Percentiles rank a stretch among this genome's conserved stretches.
phyloP scores from a whole-genome alignment of 139 green algal species.

The Marvania coccoides region DNA sequence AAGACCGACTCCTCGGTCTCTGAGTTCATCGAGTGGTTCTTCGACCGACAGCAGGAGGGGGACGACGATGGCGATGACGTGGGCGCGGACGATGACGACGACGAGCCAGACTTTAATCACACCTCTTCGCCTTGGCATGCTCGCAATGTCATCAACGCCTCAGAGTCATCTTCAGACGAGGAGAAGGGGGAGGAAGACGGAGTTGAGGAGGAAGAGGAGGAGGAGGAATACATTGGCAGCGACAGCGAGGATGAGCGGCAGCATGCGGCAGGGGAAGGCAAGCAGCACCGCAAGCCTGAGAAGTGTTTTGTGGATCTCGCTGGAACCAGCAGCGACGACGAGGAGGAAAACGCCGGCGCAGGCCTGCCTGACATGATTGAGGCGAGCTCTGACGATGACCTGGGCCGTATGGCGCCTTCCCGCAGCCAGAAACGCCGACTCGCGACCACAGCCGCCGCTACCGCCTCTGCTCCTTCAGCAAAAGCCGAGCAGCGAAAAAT shows the following conservation, averaged over 20 bases:
- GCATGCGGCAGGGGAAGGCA: too few relatives aligned
- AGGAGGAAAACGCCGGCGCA: too few relatives aligned
- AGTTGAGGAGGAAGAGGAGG: not conserved
- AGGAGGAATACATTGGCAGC: too few relatives aligned
- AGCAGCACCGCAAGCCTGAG: too few relatives aligned
- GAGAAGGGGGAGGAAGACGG: not conserved
- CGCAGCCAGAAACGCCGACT: not conserved
- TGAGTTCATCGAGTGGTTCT: not conserved
- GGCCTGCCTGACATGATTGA: not conserved
- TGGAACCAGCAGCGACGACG: too few relatives aligned
- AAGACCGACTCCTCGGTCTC: not conserved
- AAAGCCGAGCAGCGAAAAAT: not conserved
- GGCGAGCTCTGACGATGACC: conserved; percentile 2
- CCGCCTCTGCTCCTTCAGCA: not conserved
- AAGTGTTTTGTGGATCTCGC: too few relatives aligned
- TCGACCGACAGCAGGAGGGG: not conserved
- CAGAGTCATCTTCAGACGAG: too few relatives aligned
- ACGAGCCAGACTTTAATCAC: not conserved
- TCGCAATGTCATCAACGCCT: too few relatives aligned
- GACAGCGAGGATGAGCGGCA: too few relatives aligned
- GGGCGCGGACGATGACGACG: not conserved
- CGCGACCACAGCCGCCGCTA: too few relatives aligned
- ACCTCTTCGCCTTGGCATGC: too few relatives aligned
- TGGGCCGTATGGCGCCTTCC: not conserved
- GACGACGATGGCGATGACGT: not conserved